Conservation (phyloP, 192 early-diverging fungal genomes). For the Umbelopsis isabellina region DNA sequence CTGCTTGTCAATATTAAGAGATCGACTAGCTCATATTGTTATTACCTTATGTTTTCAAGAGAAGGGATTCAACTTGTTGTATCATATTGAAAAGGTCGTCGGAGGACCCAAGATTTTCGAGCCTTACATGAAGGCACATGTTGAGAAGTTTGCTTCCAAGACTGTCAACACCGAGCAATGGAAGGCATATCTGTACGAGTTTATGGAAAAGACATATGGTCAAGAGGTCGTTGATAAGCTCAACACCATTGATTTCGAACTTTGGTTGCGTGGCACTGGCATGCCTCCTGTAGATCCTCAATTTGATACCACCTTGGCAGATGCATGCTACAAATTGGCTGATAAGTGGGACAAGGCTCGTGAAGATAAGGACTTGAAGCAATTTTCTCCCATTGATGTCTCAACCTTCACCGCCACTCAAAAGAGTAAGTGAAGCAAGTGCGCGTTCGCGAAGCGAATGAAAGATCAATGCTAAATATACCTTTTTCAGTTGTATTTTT, state of each 20-base stretch:
- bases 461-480: conserved; percentile 11
- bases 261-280: conserved; percentile 86
- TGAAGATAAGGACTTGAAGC: conserved; percentile 45
- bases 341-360: conserved; percentile 73
- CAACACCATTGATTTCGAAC: conserved; percentile 87
- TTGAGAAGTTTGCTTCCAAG: conserved; percentile 81
- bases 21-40: not conserved
- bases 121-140: conserved; percentile 80
- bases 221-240: conserved; percentile 71
- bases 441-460: not conserved
- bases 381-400: conserved; percentile 68
- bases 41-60: conserved; percentile 52
- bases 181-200: conserved; percentile 79
- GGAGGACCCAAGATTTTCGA: conserved; percentile 88
- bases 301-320: conserved; percentile 86
- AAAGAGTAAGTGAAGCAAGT: conserved; percentile 43
- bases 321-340: conserved; percentile 79
- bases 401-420: conserved; percentile 75
- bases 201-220: conserved; percentile 68
- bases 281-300: conserved; percentile 88
- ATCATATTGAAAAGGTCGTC: conserved; percentile 86
- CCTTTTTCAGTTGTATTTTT: conserved; percentile 76
- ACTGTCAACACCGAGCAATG: conserved; percentile 91
- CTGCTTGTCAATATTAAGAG: conserved; percentile 3
- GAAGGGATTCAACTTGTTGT: conserved; percentile 95